Evolutionary conservation across 768 basidiomycete genomes (phyloP).

Genomic region (Auricularia sp.): DNA sequence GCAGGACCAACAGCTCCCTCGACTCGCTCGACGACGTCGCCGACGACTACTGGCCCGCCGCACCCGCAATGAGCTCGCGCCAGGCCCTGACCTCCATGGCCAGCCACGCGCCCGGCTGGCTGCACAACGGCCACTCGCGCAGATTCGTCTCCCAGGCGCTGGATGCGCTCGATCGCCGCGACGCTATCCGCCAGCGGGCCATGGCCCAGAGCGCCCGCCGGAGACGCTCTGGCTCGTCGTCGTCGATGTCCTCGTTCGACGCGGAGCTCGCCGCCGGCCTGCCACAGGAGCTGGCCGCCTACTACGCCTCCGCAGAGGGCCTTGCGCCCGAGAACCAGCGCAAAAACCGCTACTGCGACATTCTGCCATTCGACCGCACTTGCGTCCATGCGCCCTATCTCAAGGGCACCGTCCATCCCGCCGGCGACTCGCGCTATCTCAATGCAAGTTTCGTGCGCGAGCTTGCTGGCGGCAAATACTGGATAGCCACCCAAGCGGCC

Average conservation of each 20-base stretch:
- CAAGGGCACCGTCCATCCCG: background rate
- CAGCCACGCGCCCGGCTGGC: background rate
- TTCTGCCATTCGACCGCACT: conserved; percentile 76
- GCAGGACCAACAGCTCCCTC: background rate
- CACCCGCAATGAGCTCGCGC: background rate
- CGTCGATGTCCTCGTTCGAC: conserved; percentile 15
- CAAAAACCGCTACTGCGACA: conserved; percentile 62
- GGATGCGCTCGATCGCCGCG: conserved; percentile 27
- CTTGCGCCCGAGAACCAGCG: conserved; percentile 31
- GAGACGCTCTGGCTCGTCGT: conserved; percentile 20
- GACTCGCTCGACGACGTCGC: background rate
- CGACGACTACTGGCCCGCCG: background rate
- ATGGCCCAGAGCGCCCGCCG: background rate
- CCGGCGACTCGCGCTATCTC: conserved; percentile 44
- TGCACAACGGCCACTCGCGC: conserved; percentile 1
- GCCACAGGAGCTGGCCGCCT: conserved; percentile 19
- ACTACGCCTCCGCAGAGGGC: conserved; percentile 53
- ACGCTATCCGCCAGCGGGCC: conserved; percentile 22
- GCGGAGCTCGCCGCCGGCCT: conserved; percentile 8
- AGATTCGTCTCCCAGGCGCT: conserved; percentile 20
- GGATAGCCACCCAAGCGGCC: conserved; percentile 83
- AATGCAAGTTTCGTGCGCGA: conserved; percentile 87
- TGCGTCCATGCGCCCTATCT: conserved; percentile 45
- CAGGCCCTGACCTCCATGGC: background rate
- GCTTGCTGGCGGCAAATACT: conserved; percentile 59